These are phyloP conservation scores for Isatis lusitanica DNA, from an alignment of 441 rosid species.

Conservation along the genomic window DNA sequence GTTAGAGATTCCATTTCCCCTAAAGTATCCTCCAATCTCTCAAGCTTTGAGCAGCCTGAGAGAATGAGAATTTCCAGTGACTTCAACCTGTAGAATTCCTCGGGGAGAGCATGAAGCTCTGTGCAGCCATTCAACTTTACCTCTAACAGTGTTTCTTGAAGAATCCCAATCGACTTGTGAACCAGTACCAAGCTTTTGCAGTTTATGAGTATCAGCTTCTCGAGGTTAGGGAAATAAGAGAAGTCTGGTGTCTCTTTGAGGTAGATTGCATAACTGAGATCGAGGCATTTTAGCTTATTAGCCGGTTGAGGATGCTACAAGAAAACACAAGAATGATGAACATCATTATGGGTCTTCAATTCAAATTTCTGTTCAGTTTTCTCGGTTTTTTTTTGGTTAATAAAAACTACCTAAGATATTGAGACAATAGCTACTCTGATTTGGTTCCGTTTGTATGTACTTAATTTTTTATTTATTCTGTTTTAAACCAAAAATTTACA, in stretches of 20 bases:
- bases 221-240: conserved; percentile 12
- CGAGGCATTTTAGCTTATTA: too few relatives aligned
- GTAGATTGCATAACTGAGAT: not conserved
- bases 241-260: conserved; percentile 19
- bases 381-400: too few relatives aligned
- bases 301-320: too few relatives aligned
- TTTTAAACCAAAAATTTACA: too few relatives aligned
- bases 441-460: too few relatives aligned
- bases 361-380: too few relatives aligned
- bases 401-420: too few relatives aligned
- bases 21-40: not conserved
- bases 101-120: not conserved
- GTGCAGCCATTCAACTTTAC: not conserved
- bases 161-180: not conserved
- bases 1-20: not conserved
- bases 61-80: not conserved
- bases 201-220: conserved; percentile 7
- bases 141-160: not conserved
- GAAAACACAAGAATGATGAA: too few relatives aligned
- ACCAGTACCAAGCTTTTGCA: not conserved
- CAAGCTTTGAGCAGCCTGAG: not conserved
- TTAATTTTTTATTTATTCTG: too few relatives aligned
- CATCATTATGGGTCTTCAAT: too few relatives aligned
- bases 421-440: too few relatives aligned
- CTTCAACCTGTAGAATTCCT: not conserved